phyloP scores from a whole-genome alignment of 495 filamentous ascomycete genomes.

The Trichoderma gamsii region DNA sequence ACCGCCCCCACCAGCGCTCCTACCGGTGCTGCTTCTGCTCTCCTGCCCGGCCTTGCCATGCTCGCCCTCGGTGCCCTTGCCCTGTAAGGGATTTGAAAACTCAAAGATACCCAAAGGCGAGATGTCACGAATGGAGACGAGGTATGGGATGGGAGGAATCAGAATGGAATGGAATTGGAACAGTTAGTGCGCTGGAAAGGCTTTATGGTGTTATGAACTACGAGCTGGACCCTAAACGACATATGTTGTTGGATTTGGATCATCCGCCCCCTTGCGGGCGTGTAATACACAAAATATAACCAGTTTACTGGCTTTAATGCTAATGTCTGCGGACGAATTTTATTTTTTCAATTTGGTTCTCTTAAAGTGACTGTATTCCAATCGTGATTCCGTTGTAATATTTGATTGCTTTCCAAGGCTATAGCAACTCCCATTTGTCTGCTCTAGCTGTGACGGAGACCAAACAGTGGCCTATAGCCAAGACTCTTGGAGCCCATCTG shows the following conservation, averaged over 20 bases:
- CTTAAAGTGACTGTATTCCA: neutral
- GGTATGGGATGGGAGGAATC: neutral
- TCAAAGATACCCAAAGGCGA: no score
- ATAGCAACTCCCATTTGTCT: no score
- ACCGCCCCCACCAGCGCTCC: neutral
- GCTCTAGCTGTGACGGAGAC: no score
- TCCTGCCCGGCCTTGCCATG: constrained; percentile 12
- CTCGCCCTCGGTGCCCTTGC: constrained; percentile 7
- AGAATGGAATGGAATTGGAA: neutral
- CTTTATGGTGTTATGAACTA: constrained; percentile 1
- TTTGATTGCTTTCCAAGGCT: neutral
- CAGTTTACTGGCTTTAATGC: constrained; percentile 1
- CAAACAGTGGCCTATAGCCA: no score
- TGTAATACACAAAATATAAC: constrained; percentile 14
- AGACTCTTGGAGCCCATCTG: no score
- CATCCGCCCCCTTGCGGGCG: neutral
- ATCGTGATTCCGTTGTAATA: neutral
- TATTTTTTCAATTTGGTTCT: neutral
- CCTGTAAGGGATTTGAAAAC: constrained; percentile 4
- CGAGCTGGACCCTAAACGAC: constrained; percentile 1
- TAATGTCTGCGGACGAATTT: constrained; percentile 7
- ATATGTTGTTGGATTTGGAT: constrained; percentile 10
- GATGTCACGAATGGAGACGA: neutral
- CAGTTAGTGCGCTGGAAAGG: neutral
- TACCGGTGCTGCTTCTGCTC: neutral